Evolutionary conservation across 345 rosid genomes (phyloP), one percentile per base, ranked within the genome.

Genomic region (Brassica cretica): DNA sequence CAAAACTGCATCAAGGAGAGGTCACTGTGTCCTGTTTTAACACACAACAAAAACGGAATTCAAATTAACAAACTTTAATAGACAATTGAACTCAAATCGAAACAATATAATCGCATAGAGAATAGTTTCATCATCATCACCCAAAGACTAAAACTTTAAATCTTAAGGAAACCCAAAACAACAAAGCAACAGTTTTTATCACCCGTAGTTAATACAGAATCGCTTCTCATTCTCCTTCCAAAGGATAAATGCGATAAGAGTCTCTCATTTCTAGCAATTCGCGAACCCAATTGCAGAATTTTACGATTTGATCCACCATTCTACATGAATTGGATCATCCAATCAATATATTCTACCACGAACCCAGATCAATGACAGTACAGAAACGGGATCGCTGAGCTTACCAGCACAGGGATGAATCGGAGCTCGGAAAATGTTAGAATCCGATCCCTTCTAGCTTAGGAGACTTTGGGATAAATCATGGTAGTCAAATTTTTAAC

Each of bases 391-490:
- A 73, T 62, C 66, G 29, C 14, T 53, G 25, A 79, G 55, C 75
- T 79, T 68, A 79, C 82, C 75, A 53, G 66, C 74, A 79, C 33
- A 62, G 6, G 56, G 41, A 49, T 18, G 37, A 62, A 63, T 53
- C 39, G 11, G 44, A 37, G 66, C 49, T 53, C 29, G n/a, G 11
- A 56, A 2, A 68, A 59, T 14, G 7, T 62, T 37, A 24, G 62
- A 73, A 66, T n/a, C 44, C 56, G 53, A 72, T 72, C 39, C 62
- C 32, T 78, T 78, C 81, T 78, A 51, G 72, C 81, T 71, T 72
- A 65, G 59, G 30, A 66, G 63, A 66, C 76, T 78, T 71, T 65
- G 68, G 55, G 51, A 41, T 72, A 66, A 65, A 78, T 66, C 70
- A 78, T 41, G 5, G 14, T 24, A 72, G 55, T n/a, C 68, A 66